Evolutionary conservation across 768 basidiomycete species (phyloP).

Genomic region (Lentinula raphanica): DNA sequence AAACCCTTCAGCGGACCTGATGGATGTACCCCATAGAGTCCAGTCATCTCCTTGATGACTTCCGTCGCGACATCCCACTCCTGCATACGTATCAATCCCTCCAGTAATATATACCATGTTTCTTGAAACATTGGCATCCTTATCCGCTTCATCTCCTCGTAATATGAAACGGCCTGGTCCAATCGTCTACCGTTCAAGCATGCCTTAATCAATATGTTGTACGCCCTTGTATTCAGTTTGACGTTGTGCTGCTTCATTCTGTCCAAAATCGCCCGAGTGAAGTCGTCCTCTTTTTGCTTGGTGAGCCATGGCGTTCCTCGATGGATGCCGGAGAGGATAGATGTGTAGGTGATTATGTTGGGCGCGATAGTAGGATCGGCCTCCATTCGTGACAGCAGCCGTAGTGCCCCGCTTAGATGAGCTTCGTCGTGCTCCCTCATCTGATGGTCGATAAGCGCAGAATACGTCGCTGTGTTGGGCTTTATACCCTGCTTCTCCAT

Average conservation of each 20-base stretch:
- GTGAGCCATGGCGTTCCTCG: constrained; percentile 46
- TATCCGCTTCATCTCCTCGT: constrained; percentile 52
- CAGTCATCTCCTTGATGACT: constrained; percentile 56
- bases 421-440: constrained; percentile 50
- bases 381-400: constrained; percentile 77
- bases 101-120: constrained; percentile 76
- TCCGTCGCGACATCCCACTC: constrained; percentile 59
- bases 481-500: constrained; percentile 74
- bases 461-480: constrained; percentile 74
- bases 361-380: constrained; percentile 42
- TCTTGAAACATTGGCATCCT: constrained; percentile 47
- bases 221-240: constrained; percentile 56
- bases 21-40: constrained; percentile 37
- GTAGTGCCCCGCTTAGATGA: constrained; percentile 57
- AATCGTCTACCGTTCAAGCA: constrained; percentile 50
- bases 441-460: constrained; percentile 73
- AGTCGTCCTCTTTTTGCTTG: constrained; percentile 37
- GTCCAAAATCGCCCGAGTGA: constrained; percentile 43
- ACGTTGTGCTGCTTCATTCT: constrained; percentile 57
- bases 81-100: constrained; percentile 51
- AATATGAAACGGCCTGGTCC: constrained; percentile 50
- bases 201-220: constrained; percentile 73
- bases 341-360: constrained; percentile 82
- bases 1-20: constrained; percentile 41
- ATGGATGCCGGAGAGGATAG: constrained; percentile 69